Percentiles rank a stretch among this genome's conserved stretches.
These are phyloP conservation scores for Aspergillus olivimuriae DNA, from an alignment of 495 filamentous ascomycete genomes.

Conservation along the genomic window DNA sequence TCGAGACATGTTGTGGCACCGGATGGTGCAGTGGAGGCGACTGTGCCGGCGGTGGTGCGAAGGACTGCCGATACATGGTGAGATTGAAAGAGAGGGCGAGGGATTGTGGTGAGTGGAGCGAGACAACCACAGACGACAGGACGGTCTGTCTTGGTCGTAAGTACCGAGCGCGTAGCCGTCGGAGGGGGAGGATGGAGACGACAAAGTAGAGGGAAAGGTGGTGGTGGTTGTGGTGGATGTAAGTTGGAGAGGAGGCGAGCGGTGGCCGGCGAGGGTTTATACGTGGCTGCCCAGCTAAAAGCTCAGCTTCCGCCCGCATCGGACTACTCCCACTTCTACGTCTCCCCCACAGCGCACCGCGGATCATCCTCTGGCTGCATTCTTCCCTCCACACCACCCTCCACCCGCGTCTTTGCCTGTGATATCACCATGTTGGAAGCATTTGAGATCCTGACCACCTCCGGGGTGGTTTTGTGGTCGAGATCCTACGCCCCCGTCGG, in stretches of 20 bases:
- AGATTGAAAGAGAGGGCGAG: slow-evolving; percentile 1
- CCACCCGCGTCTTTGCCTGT: not conserved
- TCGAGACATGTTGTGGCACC: slow-evolving; percentile 96
- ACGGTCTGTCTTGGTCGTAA: too few relatives aligned
- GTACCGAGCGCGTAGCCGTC: too few relatives aligned
- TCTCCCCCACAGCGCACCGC: slow-evolving; percentile 25
- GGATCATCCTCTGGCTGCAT: slow-evolving; percentile 12
- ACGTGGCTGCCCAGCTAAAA: slow-evolving; percentile 32
- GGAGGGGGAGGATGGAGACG: too few relatives aligned
- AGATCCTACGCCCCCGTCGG: slow-evolving; percentile 74
- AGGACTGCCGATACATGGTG: slow-evolving; percentile 75
- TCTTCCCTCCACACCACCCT: slow-evolving; percentile 8
- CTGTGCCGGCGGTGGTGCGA: slow-evolving; percentile 68
- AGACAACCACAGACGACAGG: not conserved
- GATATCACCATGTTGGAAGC: slow-evolving; percentile 70
- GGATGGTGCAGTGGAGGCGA: slow-evolving; percentile 97
- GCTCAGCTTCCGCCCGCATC: slow-evolving; percentile 26
- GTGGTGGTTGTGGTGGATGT: too few relatives aligned
- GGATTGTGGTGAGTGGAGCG: slow-evolving; percentile 4
- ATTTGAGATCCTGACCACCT: slow-evolving; percentile 93
- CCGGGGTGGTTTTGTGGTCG: slow-evolving; percentile 95
- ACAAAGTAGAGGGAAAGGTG: too few relatives aligned
- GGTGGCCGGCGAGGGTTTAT: slow-evolving; percentile 25
- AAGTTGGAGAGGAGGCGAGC: slow-evolving; percentile 8
- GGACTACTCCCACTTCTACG: too few relatives aligned